These are phyloP conservation scores for Raphanus hybrid DNA, from an alignment of 441 rosid genomes.

Conservation along the genomic window DNA sequence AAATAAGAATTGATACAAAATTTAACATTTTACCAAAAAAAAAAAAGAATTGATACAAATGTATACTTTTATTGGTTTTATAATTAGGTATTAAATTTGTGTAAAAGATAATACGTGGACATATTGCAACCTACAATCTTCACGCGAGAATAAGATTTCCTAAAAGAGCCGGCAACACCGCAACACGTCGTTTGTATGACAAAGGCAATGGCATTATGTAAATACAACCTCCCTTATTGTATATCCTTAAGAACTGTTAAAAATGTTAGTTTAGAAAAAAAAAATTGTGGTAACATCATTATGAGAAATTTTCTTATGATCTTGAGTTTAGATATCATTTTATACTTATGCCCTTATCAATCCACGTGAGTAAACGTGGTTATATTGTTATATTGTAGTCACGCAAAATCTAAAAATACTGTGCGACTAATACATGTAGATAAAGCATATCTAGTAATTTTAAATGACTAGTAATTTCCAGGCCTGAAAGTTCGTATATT, in stretches of 20 bases:
- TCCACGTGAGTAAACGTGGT: slow-evolving; percentile 5
- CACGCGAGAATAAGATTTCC: background rate
- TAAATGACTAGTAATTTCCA: too few species aligned
- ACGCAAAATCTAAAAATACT: background rate
- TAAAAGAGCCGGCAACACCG: slow-evolving; percentile 28
- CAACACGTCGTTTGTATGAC: slow-evolving; percentile 10
- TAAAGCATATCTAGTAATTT: too few species aligned
- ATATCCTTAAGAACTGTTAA: background rate
- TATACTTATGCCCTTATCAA: background rate
- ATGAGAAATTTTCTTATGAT: background rate
- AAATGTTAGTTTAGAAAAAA: background rate
- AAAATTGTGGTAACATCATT: background rate
- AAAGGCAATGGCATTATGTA: slow-evolving; percentile 19
- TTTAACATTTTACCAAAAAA: too few species aligned
- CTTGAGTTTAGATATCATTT: background rate
- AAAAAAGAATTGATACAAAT: background rate
- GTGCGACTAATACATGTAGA: too few species aligned
- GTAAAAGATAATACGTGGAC: slow-evolving; percentile 12
- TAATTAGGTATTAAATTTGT: background rate
- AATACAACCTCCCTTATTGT: slow-evolving; percentile 17
- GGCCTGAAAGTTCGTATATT: too few species aligned
- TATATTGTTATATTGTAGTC: background rate
- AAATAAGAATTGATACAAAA: background rate
- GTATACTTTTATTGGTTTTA: background rate
- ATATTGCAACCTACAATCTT: background rate